phyloP scores from a whole-genome alignment of 495 filamentous ascomycete species.

The Recurvomyces mirabilis region DNA sequence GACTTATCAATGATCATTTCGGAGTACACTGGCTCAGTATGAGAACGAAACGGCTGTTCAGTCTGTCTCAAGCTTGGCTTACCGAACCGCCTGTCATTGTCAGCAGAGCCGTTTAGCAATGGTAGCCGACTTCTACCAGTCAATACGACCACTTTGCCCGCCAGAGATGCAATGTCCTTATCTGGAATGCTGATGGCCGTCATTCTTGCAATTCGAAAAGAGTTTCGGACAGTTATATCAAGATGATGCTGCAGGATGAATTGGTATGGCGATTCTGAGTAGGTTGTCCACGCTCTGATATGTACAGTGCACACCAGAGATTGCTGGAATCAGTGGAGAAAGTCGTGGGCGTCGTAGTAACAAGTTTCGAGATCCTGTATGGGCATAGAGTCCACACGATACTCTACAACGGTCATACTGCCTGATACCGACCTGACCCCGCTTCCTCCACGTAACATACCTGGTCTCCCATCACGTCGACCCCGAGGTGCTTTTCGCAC shows the following conservation, averaged over 20 bases:
- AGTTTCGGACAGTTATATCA: neutral
- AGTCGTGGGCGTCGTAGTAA: too few species aligned
- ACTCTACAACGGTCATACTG: too few species aligned
- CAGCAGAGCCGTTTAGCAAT: neutral
- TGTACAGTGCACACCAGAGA: too few species aligned
- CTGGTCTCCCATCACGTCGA: too few species aligned
- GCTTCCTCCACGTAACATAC: too few species aligned
- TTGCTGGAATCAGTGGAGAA: too few species aligned
- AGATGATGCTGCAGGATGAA: neutral
- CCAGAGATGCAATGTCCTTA: slow-evolving; percentile 2
- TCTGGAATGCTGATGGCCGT: slow-evolving; percentile 6
- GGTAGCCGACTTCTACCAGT: slow-evolving; percentile 2
- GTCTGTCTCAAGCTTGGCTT: neutral
- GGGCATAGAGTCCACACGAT: too few species aligned
- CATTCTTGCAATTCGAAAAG: slow-evolving; percentile 1
- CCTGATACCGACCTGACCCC: too few species aligned
- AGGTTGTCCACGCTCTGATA: too few species aligned
- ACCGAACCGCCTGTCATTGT: slow-evolving; percentile 8
- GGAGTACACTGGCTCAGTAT: neutral
- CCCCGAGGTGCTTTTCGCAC: too few species aligned
- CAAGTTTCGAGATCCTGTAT: too few species aligned
- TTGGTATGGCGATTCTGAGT: too few species aligned
- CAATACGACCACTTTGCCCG: slow-evolving; percentile 10
- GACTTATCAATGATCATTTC: neutral
- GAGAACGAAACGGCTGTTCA: neutral